These are phyloP conservation scores for Metschnikowia dekortorum DNA, from an alignment of 805 yeast genomes.

Conservation along the genomic window DNA sequence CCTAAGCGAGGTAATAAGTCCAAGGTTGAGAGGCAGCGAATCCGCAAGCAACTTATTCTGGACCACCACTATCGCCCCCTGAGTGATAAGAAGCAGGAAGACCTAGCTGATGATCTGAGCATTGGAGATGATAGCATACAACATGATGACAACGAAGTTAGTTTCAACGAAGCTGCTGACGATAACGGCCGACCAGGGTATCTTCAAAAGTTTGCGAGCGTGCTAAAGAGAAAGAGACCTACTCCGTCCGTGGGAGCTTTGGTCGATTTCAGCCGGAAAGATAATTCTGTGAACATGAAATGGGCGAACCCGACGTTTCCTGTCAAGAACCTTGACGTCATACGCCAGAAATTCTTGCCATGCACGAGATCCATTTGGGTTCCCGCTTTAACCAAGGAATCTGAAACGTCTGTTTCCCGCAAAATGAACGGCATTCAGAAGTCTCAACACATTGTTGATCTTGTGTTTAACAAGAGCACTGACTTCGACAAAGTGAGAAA, in stretches of 20 bases:
- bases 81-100: conserved; percentile 3
- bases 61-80: conserved; percentile 2
- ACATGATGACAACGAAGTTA: conserved; percentile 17
- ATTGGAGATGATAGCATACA: conserved; percentile 4
- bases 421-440: conserved; percentile 19
- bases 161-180: conserved; percentile 8
- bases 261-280: conserved; percentile 10
- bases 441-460: conserved; percentile 26
- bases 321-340: conserved; percentile 15
- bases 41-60: conserved; percentile 5
- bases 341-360: conserved; percentile 1
- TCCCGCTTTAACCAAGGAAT: conserved; percentile 14
- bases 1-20: conserved; percentile 31
- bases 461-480: conserved; percentile 24
- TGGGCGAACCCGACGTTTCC: conserved; percentile 22
- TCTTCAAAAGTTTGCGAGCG: conserved; percentile 3
- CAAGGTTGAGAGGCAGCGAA: conserved; percentile 20
- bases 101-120: conserved; percentile 9
- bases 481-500: conserved; percentile 26
- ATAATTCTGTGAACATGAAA: conserved; percentile 5
- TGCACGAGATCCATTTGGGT: conserved; percentile 5
- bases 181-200: conserved; percentile 1
- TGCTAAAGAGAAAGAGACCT: conserved; percentile 14
- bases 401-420: conserved; percentile 18
- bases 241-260: conserved; percentile 14